These are phyloP conservation scores for Adansonia madagascariensis DNA, from an alignment of 441 rosid genomes.

Conservation along the genomic window DNA sequence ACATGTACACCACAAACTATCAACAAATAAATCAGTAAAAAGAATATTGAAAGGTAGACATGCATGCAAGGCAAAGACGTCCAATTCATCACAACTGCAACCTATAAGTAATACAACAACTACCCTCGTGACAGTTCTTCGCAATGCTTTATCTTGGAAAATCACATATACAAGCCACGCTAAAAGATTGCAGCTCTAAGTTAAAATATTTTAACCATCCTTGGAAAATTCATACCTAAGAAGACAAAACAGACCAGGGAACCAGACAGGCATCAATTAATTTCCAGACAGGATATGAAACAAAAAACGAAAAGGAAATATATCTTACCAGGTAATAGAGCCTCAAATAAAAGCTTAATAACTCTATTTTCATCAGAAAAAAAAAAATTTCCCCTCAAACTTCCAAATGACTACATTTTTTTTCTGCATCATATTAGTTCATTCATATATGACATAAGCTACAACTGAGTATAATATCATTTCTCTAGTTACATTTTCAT, in stretches of 20 bases:
- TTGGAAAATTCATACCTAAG: neutral
- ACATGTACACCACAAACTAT: neutral
- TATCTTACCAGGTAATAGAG: neutral
- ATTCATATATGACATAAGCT: neutral
- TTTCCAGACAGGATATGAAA: neutral
- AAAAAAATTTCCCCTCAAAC: neutral
- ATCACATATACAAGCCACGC: neutral
- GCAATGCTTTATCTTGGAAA: neutral
- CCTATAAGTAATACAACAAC: neutral
- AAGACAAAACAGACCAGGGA: slow-evolving; percentile 1
- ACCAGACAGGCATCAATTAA: neutral
- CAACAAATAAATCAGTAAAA: neutral
- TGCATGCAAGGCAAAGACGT: neutral
- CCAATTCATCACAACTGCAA: neutral
- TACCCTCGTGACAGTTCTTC: neutral
- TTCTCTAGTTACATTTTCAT: neutral
- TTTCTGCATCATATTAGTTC: neutral
- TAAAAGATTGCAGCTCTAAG: neutral
- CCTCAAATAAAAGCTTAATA: neutral
- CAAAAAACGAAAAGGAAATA: neutral
- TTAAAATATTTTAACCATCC: neutral
- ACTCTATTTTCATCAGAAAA: neutral
- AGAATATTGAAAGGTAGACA: neutral
- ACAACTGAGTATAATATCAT: neutral
- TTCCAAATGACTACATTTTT: neutral